These are phyloP conservation scores for Leucocoprinus leucothites DNA, from an alignment of 768 basidiomycete species.

Conservation along the genomic window DNA sequence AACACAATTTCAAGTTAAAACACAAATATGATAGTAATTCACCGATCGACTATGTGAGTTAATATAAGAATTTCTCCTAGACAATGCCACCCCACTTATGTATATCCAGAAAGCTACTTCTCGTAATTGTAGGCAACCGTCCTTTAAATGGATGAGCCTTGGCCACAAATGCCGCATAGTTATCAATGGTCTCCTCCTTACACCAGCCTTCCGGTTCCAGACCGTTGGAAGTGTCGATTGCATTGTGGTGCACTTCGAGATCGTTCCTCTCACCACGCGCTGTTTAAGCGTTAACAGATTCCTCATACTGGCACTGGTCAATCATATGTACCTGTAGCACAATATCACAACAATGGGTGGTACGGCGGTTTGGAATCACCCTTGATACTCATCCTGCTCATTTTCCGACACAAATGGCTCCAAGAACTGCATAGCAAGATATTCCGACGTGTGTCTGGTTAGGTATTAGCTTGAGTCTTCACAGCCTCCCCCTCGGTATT, in stretches of 20 bases:
- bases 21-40: too few species aligned
- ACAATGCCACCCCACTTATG: too few species aligned
- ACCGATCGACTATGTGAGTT: too few species aligned
- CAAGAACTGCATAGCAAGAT: slow-evolving; percentile 53
- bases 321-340: slow-evolving; percentile 59
- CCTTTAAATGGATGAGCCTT: slow-evolving; percentile 58
- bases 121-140: slow-evolving; percentile 46
- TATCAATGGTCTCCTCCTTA: slow-evolving; percentile 41
- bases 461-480: slow-evolving; percentile 25
- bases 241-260: slow-evolving; percentile 49
- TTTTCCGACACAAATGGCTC: slow-evolving; percentile 60
- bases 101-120: slow-evolving; percentile 34
- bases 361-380: slow-evolving; percentile 30
- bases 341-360: slow-evolving; percentile 2
- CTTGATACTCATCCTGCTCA: slow-evolving; percentile 72
- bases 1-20: too few species aligned
- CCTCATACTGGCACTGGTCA: slow-evolving; percentile 69
- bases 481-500: slow-evolving; percentile 28
- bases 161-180: slow-evolving; percentile 37
- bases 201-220: slow-evolving; percentile 30
- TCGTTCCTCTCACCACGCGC: slow-evolving; percentile 55
- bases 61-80: too few species aligned
- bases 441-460: slow-evolving; percentile 52
- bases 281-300: slow-evolving; percentile 56
- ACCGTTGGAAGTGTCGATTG: slow-evolving; percentile 49